A percentile compares a stretch with the other conserved stretches of the same genome.
Evolutionary conservation across 148 eudicot species (phyloP).

Genomic region (Tetragonia tetragonoides): DNA sequence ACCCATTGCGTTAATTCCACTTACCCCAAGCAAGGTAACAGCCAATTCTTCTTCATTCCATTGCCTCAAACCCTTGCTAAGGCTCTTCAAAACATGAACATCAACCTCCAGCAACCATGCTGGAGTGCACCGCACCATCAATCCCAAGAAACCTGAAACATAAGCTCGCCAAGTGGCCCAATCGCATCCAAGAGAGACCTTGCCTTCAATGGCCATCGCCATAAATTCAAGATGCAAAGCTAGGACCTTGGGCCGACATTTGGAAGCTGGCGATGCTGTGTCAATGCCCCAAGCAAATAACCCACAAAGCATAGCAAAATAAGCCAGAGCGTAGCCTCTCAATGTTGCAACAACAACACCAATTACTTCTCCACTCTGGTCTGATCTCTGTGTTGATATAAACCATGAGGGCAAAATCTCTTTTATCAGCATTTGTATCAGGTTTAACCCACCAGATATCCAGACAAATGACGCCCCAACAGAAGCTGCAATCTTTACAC

Average conservation of each 20-base stretch:
- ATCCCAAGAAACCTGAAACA: constrained; percentile 68
- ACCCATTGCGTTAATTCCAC: constrained; percentile 69
- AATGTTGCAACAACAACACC: constrained; percentile 58
- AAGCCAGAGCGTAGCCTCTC: constrained; percentile 77
- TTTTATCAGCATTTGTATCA: constrained; percentile 60
- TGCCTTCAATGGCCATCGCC: constrained; percentile 76
- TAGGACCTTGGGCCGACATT: constrained; percentile 44
- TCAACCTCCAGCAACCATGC: constrained; percentile 71
- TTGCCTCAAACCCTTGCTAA: constrained; percentile 63
- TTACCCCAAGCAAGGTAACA: constrained; percentile 52
- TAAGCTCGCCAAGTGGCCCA: constrained; percentile 76
- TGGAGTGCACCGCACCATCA: constrained; percentile 75
- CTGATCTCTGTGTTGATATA: constrained; percentile 54
- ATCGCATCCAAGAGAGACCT: constrained; percentile 80
- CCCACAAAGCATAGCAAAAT: constrained; percentile 72
- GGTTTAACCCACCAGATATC: constrained; percentile 68
- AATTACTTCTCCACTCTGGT: constrained; percentile 27
- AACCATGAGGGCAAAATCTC: constrained; percentile 90
- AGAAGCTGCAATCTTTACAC: constrained; percentile 75
- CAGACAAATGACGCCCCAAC: constrained; percentile 84
- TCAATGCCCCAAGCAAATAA: constrained; percentile 82
- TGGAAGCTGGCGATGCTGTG: constrained; percentile 35
- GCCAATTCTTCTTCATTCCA: constrained; percentile 83
- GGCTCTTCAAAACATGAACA: constrained; percentile 56
- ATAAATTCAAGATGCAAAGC: constrained; percentile 63